These are phyloP conservation scores for Sordariomycetes sp. DNA, from an alignment of 2,329 filamentous ascomycete species.

Conservation along the genomic window DNA sequence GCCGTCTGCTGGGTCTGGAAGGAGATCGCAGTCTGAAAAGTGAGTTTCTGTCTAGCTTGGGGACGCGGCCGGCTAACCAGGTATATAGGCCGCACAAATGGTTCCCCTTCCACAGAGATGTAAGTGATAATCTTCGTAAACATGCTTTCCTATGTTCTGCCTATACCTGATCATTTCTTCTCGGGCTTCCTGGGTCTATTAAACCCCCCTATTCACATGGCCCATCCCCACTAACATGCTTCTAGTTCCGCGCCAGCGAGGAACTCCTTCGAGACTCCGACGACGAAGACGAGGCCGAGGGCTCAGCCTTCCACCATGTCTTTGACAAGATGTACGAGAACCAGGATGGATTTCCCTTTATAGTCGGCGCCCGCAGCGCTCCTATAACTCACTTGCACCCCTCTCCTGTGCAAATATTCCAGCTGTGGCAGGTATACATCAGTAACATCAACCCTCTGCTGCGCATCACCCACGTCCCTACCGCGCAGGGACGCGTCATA, in stretches of 20 bases:
- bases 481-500: conserved; percentile 52
- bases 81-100: conserved; percentile 20
- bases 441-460: conserved; percentile 59
- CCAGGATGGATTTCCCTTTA: conserved; percentile 46
- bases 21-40: conserved; percentile 16
- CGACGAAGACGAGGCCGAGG: conserved; percentile 38
- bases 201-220: not conserved
- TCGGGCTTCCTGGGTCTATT: too few species aligned
- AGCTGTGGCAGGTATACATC: conserved; percentile 60
- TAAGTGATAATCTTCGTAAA: conserved; percentile 13
- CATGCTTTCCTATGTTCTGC: too few species aligned
- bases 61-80: not conserved
- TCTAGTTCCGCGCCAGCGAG: conserved; percentile 39
- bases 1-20: conserved; percentile 13
- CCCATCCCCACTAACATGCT: conserved; percentile 3
- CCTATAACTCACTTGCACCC: conserved; percentile 40
- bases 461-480: conserved; percentile 58
- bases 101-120: conserved; percentile 43
- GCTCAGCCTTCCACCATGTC: conserved; percentile 43
- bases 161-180: too few species aligned
- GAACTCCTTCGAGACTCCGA: conserved; percentile 40
- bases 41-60: conserved; percentile 7
- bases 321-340: conserved; percentile 49
- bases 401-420: conserved; percentile 46
- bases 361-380: conserved; percentile 32